These are phyloP conservation scores for Trichoderma cornu-damae DNA, from an alignment of 2,329 filamentous ascomycete species.

Conservation along the genomic window DNA sequence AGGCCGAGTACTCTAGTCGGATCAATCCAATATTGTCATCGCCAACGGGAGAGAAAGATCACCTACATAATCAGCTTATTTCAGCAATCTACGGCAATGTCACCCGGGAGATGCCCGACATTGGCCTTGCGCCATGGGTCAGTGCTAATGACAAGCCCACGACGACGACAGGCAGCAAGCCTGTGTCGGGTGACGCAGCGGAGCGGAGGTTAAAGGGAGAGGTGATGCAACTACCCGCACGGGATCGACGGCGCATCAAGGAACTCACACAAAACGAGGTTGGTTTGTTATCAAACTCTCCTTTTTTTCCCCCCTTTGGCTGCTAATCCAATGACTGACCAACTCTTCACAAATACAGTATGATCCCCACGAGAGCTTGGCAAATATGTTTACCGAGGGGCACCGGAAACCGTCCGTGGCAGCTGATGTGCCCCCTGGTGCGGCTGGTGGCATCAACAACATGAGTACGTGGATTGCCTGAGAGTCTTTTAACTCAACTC, in stretches of 20 bases:
- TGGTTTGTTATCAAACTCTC: conserved; percentile 29
- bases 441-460: conserved; percentile 66
- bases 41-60: conserved; percentile 53
- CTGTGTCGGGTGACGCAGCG: conserved; percentile 59
- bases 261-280: conserved; percentile 59
- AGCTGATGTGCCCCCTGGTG: conserved; percentile 62
- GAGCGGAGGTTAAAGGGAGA: conserved; percentile 63
- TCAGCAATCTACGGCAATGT: conserved; percentile 64
- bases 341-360: conserved; percentile 36
- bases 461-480: conserved; percentile 59
- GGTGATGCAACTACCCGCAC: conserved; percentile 64
- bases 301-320: too few relatives aligned
- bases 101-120: conserved; percentile 63
- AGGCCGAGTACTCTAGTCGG: conserved; percentile 53
- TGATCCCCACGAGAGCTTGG: conserved; percentile 51
- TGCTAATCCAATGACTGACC: conserved; percentile 22
- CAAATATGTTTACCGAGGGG: conserved; percentile 48
- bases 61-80: conserved; percentile 64
- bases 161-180: conserved; percentile 53
- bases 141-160: conserved; percentile 65
- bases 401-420: conserved; percentile 42
- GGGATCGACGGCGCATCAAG: conserved; percentile 62
- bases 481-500: background rate
- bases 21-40: conserved; percentile 57
- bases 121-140: conserved; percentile 64